These are phyloP conservation scores for Geotrichum citri-aurantii DNA, from an alignment of 1,139 yeast species.

Conservation along the genomic window DNA sequence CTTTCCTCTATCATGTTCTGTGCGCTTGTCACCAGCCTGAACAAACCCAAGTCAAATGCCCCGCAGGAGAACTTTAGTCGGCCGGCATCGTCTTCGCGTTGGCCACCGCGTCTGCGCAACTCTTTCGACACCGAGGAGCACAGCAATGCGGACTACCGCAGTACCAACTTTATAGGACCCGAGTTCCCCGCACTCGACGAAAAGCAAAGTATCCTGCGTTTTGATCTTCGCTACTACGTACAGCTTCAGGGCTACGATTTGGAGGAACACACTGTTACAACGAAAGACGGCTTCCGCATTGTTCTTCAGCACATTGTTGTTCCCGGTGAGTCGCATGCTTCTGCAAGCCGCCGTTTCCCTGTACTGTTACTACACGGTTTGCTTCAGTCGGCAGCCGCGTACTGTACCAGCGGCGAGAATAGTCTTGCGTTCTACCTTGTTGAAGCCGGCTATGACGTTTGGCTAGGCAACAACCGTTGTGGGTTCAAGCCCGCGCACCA, in stretches of 20 bases:
- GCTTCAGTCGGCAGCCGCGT: constrained; percentile 81
- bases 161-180: constrained; percentile 3
- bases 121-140: constrained; percentile 2
- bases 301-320: constrained; percentile 58
- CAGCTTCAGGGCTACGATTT: constrained; percentile 54
- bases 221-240: constrained; percentile 62
- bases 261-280: constrained; percentile 53
- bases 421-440: constrained; percentile 64
- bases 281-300: constrained; percentile 75
- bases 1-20: constrained; percentile 31
- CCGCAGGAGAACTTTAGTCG: neutral
- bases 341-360: constrained; percentile 43
- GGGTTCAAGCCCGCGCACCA: constrained; percentile 69
- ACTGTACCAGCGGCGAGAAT: constrained; percentile 66
- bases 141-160: neutral
- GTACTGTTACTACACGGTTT: constrained; percentile 78
- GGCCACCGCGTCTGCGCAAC: neutral
- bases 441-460: constrained; percentile 72
- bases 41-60: constrained; percentile 1
- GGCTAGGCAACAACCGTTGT: constrained; percentile 90
- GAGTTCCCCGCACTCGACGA: constrained; percentile 22
- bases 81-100: neutral
- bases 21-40: constrained; percentile 25
- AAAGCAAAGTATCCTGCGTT: constrained; percentile 37
- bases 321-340: constrained; percentile 38